Evolutionary conservation across 805 yeast genomes (phyloP), one percentile per base, ranked within the genome.

Genomic region (Barnettozyma wickerhamii): DNA sequence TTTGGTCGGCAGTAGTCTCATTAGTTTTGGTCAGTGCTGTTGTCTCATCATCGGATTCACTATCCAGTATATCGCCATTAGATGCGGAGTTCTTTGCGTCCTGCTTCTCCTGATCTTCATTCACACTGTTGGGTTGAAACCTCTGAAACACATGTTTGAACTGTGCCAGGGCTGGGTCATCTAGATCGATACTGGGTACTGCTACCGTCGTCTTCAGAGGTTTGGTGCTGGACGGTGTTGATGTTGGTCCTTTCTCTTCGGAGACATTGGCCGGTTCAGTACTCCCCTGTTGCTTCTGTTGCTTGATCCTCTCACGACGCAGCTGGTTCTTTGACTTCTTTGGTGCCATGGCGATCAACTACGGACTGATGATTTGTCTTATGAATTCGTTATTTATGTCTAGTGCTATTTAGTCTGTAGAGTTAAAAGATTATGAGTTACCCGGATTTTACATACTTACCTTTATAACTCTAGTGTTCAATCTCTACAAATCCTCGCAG

Each of bases 271-370:
- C n/a, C 24, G 21, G 21, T 4, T 18, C 29, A 10, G 31, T 36
- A 17, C 30, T 37, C 15, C 51, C 60, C 19, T 51, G 43, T 19
- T 48, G 48, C 38, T 49, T 48, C 41, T 35, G 45, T 24, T 53
- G 48, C 37, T n/a, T n/a, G n/a, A n/a, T n/a, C n/a, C n/a, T n/a
- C n/a, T 55, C 61, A 24, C 70, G 53, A 23, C 69, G 61, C 35
- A 63, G 46, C 43, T 64, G 68, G 37, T 65, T 65, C 51, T 65
- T 65, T 7, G 65, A 42, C 55, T 63, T 64, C 39, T 52, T 49
- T 36, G 32, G 43, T 27, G 47, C 48, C 44, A 41, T 41, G 26
- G 15, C 5, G 10, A 7, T 3, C 12, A 6, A 4, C 15, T n/a
- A 10, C n/a, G 4, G 10, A 18, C 6, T 21, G 37, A 37, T 33